Conservation (phyloP, 768 basidiomycete species). For the Ephemerocybe angulata region DNA sequence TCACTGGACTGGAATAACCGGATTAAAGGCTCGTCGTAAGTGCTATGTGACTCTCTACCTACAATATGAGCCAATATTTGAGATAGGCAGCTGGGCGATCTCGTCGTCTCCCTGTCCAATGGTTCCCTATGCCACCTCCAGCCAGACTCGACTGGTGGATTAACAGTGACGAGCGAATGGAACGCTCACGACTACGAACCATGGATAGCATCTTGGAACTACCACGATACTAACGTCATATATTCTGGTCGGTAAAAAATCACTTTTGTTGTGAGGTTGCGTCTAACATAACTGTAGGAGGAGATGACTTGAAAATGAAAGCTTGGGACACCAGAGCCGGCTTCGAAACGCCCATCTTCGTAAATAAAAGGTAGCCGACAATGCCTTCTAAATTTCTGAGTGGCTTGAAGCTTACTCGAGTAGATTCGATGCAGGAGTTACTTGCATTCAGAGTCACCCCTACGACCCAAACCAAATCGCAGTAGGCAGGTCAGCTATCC, state of each 20-base stretch:
- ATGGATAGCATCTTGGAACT: conserved; percentile 91
- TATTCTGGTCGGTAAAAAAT: conserved; percentile 64
- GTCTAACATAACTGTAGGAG: conserved; percentile 49
- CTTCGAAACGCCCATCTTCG: conserved; percentile 53
- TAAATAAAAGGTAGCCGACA: conserved; percentile 68
- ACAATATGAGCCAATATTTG: background rate
- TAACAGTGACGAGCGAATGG: conserved; percentile 60
- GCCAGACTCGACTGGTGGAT: conserved; percentile 40
- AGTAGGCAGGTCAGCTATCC: conserved; percentile 94
- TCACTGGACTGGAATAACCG: conserved; percentile 93
- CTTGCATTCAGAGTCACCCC: conserved; percentile 83
- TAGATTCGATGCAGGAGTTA: conserved; percentile 92
- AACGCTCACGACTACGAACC: conserved; percentile 90
- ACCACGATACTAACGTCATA: conserved; percentile 74
- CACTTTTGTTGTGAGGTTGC: background rate
- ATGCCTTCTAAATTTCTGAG: conserved; percentile 2
- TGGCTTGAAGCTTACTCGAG: background rate
- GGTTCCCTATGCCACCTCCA: conserved; percentile 65
- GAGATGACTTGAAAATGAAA: conserved; percentile 89
- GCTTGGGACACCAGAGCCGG: conserved; percentile 83
- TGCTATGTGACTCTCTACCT: background rate
- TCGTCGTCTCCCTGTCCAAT: conserved; percentile 81
- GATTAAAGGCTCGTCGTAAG: conserved; percentile 45
- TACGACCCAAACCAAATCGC: conserved; percentile 77
- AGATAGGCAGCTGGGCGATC: conserved; percentile 45